Percentiles rank a stretch among this genome's conserved stretches.
Conservation (phyloP, 768 basidiomycete species). For the Tylopilus rubrobrunneus region DNA sequence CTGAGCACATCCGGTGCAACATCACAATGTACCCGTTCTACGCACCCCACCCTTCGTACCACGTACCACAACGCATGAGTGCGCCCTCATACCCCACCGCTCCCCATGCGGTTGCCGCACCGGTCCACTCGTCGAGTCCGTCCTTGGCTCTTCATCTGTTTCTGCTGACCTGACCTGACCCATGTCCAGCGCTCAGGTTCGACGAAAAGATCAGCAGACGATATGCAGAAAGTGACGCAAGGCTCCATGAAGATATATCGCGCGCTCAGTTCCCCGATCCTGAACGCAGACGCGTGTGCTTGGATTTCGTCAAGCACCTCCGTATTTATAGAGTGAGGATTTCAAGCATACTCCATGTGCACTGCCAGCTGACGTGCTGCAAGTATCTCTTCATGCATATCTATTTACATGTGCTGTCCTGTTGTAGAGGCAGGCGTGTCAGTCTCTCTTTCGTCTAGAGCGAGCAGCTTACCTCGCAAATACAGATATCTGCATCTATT, state of each 20-base stretch:
- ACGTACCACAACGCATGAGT: background rate
- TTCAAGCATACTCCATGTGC: background rate
- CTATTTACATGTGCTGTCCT: slow-evolving; percentile 21
- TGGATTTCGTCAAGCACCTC: slow-evolving; percentile 6
- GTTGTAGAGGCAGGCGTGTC: slow-evolving; percentile 10
- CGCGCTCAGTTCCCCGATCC: background rate
- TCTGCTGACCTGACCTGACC: background rate
- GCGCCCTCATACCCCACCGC: background rate
- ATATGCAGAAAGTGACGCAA: background rate
- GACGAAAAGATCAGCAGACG: slow-evolving; percentile 1
- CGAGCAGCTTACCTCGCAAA: background rate
- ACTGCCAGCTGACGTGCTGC: slow-evolving; percentile 4
- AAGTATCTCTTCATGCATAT: slow-evolving; percentile 26
- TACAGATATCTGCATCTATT: slow-evolving; percentile 11
- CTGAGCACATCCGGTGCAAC: background rate
- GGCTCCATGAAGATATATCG: slow-evolving; percentile 4
- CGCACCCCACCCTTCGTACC: background rate
- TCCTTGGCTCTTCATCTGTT: background rate
- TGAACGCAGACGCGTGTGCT: slow-evolving; percentile 1
- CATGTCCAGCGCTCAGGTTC: slow-evolving; percentile 2
- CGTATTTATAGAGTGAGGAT: slow-evolving; percentile 20
- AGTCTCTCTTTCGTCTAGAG: background rate
- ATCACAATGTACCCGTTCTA: slow-evolving; percentile 6
- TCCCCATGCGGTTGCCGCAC: background rate
- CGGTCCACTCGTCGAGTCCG: slow-evolving; percentile 7